These are phyloP conservation scores for Bocquillonia castaneifolia DNA, from an alignment of 441 rosid genomes.

Conservation along the genomic window DNA sequence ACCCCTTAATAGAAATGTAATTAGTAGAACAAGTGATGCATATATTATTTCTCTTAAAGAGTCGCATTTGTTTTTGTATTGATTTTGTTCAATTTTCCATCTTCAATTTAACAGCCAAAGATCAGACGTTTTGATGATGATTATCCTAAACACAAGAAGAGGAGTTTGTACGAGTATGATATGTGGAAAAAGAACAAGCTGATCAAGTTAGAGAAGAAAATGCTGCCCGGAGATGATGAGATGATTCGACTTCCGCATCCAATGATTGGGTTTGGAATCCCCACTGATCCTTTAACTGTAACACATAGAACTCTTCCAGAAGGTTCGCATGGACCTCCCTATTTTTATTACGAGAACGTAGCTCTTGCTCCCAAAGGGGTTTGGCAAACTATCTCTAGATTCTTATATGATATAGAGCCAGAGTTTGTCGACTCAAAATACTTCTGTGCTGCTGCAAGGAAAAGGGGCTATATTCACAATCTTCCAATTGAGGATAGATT, in stretches of 20 bases:
- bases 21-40: not conserved
- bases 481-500: conserved; percentile 59
- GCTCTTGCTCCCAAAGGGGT: conserved; percentile 89
- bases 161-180: conserved; percentile 29
- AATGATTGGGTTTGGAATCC: conserved; percentile 87
- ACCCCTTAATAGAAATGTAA: conserved; percentile 1
- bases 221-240: conserved; percentile 39
- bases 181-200: conserved; percentile 28
- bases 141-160: conserved; percentile 41
- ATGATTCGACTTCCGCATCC: conserved; percentile 64
- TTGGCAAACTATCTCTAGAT: conserved; percentile 69
- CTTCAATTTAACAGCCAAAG: conserved; percentile 39
- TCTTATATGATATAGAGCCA: conserved; percentile 56
- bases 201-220: conserved; percentile 28
- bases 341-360: conserved; percentile 80
- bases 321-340: conserved; percentile 64
- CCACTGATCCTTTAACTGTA: conserved; percentile 34
- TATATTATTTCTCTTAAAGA: not conserved
- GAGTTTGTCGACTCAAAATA: conserved; percentile 82
- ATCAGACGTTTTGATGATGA: conserved; percentile 24
- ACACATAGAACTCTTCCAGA: conserved; percentile 48
- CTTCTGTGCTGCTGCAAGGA: conserved; percentile 83
- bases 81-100: conserved; percentile 3
- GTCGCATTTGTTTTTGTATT: not conserved
- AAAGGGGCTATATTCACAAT: conserved; percentile 84